phyloP scores from a whole-genome alignment of 306 rosid genomes.

The Abrus pulchellus region DNA sequence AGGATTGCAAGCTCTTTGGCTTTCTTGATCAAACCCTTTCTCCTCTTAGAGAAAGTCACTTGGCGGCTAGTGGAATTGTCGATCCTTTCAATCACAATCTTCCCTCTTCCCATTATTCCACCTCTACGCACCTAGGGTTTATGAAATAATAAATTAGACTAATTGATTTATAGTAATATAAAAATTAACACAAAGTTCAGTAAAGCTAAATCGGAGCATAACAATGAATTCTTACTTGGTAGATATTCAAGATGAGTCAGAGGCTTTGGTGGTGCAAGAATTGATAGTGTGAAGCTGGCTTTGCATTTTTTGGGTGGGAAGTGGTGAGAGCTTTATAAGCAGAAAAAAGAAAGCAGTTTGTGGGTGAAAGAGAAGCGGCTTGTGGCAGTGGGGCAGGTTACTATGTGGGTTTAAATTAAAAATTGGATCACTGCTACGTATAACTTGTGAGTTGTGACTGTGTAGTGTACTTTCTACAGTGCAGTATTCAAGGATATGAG shows the following conservation, averaged over 20 bases:
- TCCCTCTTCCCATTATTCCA: slow-evolving; percentile 82
- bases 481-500: slow-evolving; percentile 31
- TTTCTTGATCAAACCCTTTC: slow-evolving; percentile 91
- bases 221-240: slow-evolving; percentile 50
- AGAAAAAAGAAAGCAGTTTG: neutral
- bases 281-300: neutral
- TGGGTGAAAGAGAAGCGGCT: slow-evolving; percentile 1
- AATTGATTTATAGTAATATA: neutral
- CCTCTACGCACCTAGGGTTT: slow-evolving; percentile 58
- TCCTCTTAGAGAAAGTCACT: slow-evolving; percentile 94
- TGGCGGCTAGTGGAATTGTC: slow-evolving; percentile 82
- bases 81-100: slow-evolving; percentile 85
- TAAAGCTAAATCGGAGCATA: slow-evolving; percentile 3
- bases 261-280: slow-evolving; percentile 38
- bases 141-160: slow-evolving; percentile 19
- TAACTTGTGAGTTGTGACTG: slow-evolving; percentile 23
- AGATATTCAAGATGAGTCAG: slow-evolving; percentile 3
- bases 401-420: slow-evolving; percentile 8
- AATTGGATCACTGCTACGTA: slow-evolving; percentile 35
- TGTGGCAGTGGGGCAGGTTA: neutral
- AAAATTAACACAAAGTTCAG: neutral
- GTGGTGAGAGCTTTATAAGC: slow-evolving; percentile 16
- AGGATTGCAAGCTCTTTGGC: slow-evolving; percentile 84
- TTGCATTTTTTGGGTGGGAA: slow-evolving; percentile 16
- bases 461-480: slow-evolving; percentile 38